Conservation (phyloP, 2,329 filamentous ascomycete genomes). For the Verticillium longisporum region DNA sequence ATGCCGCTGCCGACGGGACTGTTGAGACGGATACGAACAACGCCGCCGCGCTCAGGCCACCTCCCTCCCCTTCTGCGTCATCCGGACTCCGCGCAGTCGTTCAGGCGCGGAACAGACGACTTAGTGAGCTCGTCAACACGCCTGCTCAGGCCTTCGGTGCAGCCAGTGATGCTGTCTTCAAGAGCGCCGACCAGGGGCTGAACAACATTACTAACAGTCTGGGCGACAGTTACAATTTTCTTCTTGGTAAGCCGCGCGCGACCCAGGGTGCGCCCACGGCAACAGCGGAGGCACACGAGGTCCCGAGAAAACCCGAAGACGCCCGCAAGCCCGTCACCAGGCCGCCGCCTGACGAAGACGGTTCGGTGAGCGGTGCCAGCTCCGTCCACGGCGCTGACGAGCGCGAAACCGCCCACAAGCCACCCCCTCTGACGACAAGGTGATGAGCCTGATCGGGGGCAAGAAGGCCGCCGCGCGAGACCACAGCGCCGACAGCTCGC, state of each 20-base stretch:
- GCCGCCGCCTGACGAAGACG: slow-evolving; percentile 55
- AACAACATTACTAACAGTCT: slow-evolving; percentile 88
- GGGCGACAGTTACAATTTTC: slow-evolving; percentile 87
- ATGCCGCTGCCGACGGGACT: slow-evolving; percentile 17
- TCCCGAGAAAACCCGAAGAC: slow-evolving; percentile 89
- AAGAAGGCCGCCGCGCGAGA: slow-evolving; percentile 53
- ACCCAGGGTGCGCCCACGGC: slow-evolving; percentile 39
- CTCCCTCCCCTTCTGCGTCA: slow-evolving; percentile 25
- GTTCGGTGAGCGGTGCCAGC: slow-evolving; percentile 50
- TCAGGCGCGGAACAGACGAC: slow-evolving; percentile 60
- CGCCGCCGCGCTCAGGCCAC: slow-evolving; percentile 25
- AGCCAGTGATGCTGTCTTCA: slow-evolving; percentile 78
- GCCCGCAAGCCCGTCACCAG: slow-evolving; percentile 82
- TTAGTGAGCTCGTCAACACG: slow-evolving; percentile 82
- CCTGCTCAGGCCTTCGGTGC: slow-evolving; percentile 75
- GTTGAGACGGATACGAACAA: slow-evolving; percentile 24
- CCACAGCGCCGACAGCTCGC: slow-evolving; percentile 66
- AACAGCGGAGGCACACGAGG: slow-evolving; percentile 41
- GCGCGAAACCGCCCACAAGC: slow-evolving; percentile 20
- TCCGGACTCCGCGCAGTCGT: slow-evolving; percentile 35
- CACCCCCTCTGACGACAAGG: slow-evolving; percentile 48
- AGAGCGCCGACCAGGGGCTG: slow-evolving; percentile 82
- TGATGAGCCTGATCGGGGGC: slow-evolving; percentile 66
- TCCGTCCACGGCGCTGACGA: slow-evolving; percentile 39
- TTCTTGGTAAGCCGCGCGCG: slow-evolving; percentile 83